phyloP scores from a whole-genome alignment of 495 filamentous ascomycete species.

The Penicillium paradoxum region DNA sequence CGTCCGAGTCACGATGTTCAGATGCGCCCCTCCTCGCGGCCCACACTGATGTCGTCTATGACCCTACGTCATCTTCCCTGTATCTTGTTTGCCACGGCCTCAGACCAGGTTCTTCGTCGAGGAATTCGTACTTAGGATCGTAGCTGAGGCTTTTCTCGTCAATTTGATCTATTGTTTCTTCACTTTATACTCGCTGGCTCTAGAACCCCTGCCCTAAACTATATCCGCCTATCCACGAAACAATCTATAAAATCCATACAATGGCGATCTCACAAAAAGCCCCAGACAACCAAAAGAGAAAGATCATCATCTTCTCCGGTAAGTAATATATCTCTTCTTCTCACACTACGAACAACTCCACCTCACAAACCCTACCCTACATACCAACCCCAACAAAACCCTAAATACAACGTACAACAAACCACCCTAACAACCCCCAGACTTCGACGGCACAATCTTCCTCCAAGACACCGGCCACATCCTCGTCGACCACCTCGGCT shows the following conservation, averaged over 20 bases:
- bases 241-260: not conserved
- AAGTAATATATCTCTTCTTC: slow-evolving; percentile 1
- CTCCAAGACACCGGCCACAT: slow-evolving; percentile 76
- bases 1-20: slow-evolving; percentile 1
- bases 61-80: slow-evolving; percentile 1
- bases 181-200: not conserved
- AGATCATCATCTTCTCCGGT: slow-evolving; percentile 33
- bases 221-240: not conserved
- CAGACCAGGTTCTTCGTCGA: not conserved
- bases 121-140: not conserved
- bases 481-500: slow-evolving; percentile 64
- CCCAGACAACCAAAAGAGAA: slow-evolving; percentile 18
- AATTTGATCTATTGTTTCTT: not conserved
- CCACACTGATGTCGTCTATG: slow-evolving; percentile 7
- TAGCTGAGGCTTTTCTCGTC: not conserved
- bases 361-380: not conserved
- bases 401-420: not conserved
- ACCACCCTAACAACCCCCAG: slow-evolving; percentile 27
- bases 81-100: slow-evolving; percentile 4
- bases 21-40: not conserved
- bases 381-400: not conserved
- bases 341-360: not conserved
- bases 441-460: slow-evolving; percentile 76
- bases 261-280: slow-evolving; percentile 18
- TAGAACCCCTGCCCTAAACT: not conserved